These are phyloP conservation scores for Clonostachys solani DNA, from an alignment of 2,329 filamentous ascomycete genomes.

Conservation along the genomic window DNA sequence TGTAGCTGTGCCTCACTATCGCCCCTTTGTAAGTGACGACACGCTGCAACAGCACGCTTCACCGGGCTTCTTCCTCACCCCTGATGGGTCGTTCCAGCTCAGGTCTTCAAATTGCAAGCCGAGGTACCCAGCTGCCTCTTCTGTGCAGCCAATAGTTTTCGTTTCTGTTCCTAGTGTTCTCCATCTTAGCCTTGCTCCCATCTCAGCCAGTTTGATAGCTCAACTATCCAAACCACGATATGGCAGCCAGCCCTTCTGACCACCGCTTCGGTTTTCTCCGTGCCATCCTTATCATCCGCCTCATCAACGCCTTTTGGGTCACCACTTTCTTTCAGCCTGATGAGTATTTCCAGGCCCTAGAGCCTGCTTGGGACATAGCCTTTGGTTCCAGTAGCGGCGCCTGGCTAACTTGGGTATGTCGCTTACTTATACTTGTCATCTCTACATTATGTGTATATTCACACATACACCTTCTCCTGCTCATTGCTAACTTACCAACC, in stretches of 20 bases:
- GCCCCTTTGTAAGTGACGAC: too few species aligned
- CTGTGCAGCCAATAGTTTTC: not conserved
- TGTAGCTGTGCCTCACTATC: too few species aligned
- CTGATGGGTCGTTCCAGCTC: not conserved
- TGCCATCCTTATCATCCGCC: constrained; percentile 61
- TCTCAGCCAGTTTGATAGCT: not conserved
- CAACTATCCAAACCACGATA: not conserved
- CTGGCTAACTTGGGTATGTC: constrained; percentile 91
- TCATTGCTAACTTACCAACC: too few species aligned
- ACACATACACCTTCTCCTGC: too few species aligned
- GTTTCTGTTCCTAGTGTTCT: not conserved
- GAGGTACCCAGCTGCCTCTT: not conserved
- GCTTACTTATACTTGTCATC: not conserved
- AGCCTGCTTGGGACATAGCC: constrained; percentile 87
- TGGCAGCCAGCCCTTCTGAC: not conserved
- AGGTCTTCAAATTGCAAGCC: not conserved
- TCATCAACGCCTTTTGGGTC: constrained; percentile 74
- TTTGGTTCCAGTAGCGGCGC: constrained; percentile 76
- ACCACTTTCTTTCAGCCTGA: constrained; percentile 97
- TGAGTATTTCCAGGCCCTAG: constrained; percentile 93
- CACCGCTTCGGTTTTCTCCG: constrained; percentile 18
- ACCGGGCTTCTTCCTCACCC: too few species aligned
- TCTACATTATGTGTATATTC: not conserved
- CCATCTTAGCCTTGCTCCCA: not conserved
- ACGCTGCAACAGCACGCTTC: too few species aligned